These are phyloP conservation scores for Pseudocercospora pini-densiflorae DNA, from an alignment of 2,329 filamentous ascomycete species.

Conservation along the genomic window DNA sequence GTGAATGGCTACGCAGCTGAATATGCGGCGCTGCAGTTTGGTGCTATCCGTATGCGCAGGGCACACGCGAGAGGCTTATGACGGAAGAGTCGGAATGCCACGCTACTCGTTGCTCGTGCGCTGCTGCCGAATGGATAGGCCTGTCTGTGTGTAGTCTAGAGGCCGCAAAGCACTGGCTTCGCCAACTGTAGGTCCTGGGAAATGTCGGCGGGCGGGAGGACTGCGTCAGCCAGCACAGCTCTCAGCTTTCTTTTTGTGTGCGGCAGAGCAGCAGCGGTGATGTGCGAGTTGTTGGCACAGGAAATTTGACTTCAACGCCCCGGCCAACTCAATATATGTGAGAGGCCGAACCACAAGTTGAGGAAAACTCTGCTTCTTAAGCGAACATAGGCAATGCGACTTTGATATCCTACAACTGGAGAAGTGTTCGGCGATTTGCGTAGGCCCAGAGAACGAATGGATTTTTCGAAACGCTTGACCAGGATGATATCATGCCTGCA, in stretches of 20 bases:
- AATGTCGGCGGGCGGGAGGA: not conserved
- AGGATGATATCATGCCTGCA: conserved; percentile 1
- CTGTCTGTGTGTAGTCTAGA: not conserved
- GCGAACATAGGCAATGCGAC: not conserved
- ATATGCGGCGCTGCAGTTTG: not conserved
- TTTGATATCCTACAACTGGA: not conserved
- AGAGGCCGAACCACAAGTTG: not conserved
- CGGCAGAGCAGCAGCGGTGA: not conserved
- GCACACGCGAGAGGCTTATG: not conserved
- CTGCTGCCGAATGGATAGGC: conserved; percentile 5
- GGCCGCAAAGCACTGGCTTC: not conserved
- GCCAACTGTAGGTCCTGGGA: not conserved
- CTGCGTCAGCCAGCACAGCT: not conserved
- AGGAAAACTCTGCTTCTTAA: conserved; percentile 1
- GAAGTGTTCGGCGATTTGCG: not conserved
- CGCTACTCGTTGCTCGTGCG: conserved; percentile 5
- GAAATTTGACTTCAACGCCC: not conserved
- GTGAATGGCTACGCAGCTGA: conserved; percentile 1
- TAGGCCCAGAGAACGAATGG: not conserved
- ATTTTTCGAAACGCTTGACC: not conserved
- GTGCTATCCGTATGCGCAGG: not conserved
- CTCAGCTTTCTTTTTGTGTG: not conserved
- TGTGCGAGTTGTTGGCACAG: not conserved
- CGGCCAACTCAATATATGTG: not conserved
- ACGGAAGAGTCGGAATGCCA: conserved; percentile 5